These are phyloP conservation scores for Sextonia rubra DNA, from an alignment of 164 flowering plant species.

Conservation along the genomic window DNA sequence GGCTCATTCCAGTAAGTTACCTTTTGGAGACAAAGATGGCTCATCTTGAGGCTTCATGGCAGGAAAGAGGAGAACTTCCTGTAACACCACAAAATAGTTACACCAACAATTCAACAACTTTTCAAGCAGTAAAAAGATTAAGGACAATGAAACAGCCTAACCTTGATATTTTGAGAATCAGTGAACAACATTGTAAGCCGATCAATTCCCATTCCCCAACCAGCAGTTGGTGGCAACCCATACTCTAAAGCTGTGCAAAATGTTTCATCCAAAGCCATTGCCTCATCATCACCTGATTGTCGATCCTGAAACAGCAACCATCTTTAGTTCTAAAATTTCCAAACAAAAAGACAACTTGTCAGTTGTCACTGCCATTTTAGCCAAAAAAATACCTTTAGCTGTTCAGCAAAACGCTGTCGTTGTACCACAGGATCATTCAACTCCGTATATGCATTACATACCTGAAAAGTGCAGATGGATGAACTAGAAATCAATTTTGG, in stretches of 20 bases:
- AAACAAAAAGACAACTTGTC: background rate
- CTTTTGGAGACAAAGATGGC: slow-evolving; percentile 35
- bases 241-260: slow-evolving; percentile 88
- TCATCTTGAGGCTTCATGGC: slow-evolving; percentile 96
- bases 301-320: slow-evolving; percentile 55
- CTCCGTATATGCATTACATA: slow-evolving; percentile 96
- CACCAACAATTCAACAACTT: background rate
- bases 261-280: slow-evolving; percentile 93
- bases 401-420: slow-evolving; percentile 87
- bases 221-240: slow-evolving; percentile 96
- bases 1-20: slow-evolving; percentile 19
- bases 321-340: slow-evolving; percentile 1
- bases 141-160: slow-evolving; percentile 12
- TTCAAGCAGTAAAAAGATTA: too few relatives aligned
- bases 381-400: slow-evolving; percentile 64
- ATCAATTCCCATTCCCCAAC: slow-evolving; percentile 99
- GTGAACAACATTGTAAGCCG: slow-evolving; percentile 83
- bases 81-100: slow-evolving; percentile 12
- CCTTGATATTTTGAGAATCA: slow-evolving; percentile 96
- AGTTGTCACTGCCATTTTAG: background rate
- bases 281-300: slow-evolving; percentile 97
- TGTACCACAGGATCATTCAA: slow-evolving; percentile 96
- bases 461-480: slow-evolving; percentile 30
- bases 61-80: slow-evolving; percentile 92
- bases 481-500: background rate